Percentiles rank a stretch among this genome's conserved stretches.
Conservation (phyloP, 495 filamentous ascomycete species). For the Evansstolkia leycettana region DNA sequence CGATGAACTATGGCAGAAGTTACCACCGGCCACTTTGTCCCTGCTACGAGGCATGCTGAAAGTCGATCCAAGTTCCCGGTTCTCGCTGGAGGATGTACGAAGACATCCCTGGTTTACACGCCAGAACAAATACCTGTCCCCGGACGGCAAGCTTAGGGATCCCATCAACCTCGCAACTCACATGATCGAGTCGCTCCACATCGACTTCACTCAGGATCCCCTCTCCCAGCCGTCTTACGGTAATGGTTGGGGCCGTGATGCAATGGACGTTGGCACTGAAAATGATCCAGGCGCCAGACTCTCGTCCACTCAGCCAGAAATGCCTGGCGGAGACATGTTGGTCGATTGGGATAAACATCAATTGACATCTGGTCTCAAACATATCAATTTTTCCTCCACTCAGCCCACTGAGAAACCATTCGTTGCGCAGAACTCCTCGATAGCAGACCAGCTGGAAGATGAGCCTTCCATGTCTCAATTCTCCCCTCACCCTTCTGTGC, state of each 20-base stretch:
- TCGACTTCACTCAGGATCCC: slow-evolving; percentile 70
- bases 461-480: slow-evolving; percentile 93
- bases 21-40: slow-evolving; percentile 70
- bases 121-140: slow-evolving; percentile 59
- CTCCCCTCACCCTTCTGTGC: slow-evolving; percentile 66
- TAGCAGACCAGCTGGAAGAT: slow-evolving; percentile 59
- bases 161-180: slow-evolving; percentile 74
- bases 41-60: slow-evolving; percentile 90
- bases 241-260: slow-evolving; percentile 21
- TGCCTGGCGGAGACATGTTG: slow-evolving; percentile 48
- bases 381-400: slow-evolving; percentile 42
- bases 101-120: slow-evolving; percentile 94
- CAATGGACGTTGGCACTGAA: slow-evolving; percentile 44
- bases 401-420: slow-evolving; percentile 30
- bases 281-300: slow-evolving; percentile 16
- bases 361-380: slow-evolving; percentile 28
- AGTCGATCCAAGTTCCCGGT: slow-evolving; percentile 61
- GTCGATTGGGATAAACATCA: slow-evolving; percentile 70
- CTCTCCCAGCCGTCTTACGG: slow-evolving; percentile 25
- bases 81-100: slow-evolving; percentile 76
- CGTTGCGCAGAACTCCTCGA: slow-evolving; percentile 18
- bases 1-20: slow-evolving; percentile 74
- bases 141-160: slow-evolving; percentile 66
- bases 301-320: slow-evolving; percentile 73
- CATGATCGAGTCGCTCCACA: slow-evolving; percentile 87